These are phyloP conservation scores for Dictyostelium capitatum DNA, from an alignment of 78 protist genomes.

Conservation along the genomic window DNA sequence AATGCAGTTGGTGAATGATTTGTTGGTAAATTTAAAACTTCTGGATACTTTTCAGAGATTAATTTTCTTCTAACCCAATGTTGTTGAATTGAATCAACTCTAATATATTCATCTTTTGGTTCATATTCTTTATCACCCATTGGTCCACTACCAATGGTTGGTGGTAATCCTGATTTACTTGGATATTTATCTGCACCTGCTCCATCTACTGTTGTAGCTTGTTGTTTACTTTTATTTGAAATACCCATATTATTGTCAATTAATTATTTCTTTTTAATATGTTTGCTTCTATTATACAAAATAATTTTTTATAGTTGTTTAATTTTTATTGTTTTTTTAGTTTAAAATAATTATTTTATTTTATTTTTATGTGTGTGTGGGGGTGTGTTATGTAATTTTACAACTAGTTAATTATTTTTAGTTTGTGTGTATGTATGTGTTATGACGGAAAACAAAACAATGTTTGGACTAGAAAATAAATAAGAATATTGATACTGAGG, in stretches of 20 bases:
- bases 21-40: conserved; percentile 61
- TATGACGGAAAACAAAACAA: too few species aligned
- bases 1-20: conserved; percentile 51
- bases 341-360: neutral
- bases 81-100: conserved; percentile 75
- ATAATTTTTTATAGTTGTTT: too few species aligned
- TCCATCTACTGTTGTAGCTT: neutral
- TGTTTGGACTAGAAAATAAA: too few species aligned
- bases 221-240: neutral
- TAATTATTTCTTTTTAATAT: neutral
- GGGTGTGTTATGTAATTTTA: neutral
- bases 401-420: neutral
- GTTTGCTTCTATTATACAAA: neutral
- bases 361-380: neutral
- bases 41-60: conserved; percentile 75
- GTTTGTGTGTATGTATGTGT: too few species aligned
- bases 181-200: conserved; percentile 35
- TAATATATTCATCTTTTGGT: conserved; percentile 68
- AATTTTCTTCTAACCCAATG: conserved; percentile 74
- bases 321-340: neutral
- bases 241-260: neutral
- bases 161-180: conserved; percentile 70
- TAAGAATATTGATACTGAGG: neutral
- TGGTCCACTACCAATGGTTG: conserved; percentile 51
- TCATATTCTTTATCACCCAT: conserved; percentile 37